Conservation (phyloP, 345 rosid genomes). For the Populus davidiana region DNA sequence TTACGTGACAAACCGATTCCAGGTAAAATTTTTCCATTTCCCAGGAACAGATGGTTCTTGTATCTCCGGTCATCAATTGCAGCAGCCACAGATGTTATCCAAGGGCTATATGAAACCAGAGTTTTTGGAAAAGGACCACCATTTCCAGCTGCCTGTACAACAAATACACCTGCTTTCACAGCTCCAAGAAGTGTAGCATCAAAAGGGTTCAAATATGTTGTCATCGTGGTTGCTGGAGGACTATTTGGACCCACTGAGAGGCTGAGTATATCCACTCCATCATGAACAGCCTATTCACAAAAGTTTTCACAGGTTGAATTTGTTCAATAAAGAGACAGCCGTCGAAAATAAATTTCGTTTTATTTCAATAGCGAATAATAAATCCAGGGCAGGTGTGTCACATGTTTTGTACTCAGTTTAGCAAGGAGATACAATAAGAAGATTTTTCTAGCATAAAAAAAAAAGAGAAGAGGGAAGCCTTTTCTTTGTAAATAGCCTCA, state of each 20-base stretch:
- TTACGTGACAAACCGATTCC: conserved; percentile 89
- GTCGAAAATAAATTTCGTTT: neutral
- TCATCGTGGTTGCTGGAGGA: conserved; percentile 83
- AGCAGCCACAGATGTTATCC: conserved; percentile 96
- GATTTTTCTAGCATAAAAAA: neutral
- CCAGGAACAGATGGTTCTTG: conserved; percentile 80
- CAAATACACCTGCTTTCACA: conserved; percentile 96
- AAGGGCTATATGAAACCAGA: conserved; percentile 91
- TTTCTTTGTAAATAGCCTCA: neutral
- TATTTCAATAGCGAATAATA: neutral
- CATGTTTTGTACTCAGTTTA: neutral
- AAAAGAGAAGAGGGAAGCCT: conserved; percentile 2
- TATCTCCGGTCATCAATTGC: conserved; percentile 96
- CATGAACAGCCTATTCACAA: conserved; percentile 82
- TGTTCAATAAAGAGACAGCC: neutral
- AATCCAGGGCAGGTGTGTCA: neutral
- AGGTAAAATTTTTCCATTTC: conserved; percentile 81
- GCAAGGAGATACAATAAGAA: neutral
- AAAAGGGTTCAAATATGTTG: conserved; percentile 87
- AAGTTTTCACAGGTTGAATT: neutral
- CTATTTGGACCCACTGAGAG: conserved; percentile 96
- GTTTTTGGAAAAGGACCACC: conserved; percentile 98
- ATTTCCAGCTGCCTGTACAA: conserved; percentile 97
- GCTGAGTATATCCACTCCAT: conserved; percentile 95
- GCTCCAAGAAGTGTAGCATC: conserved; percentile 96